These are phyloP conservation scores for Globisporangium irregulare DNA, from an alignment of 352 stramenopile genomes.

Conservation along the genomic window DNA sequence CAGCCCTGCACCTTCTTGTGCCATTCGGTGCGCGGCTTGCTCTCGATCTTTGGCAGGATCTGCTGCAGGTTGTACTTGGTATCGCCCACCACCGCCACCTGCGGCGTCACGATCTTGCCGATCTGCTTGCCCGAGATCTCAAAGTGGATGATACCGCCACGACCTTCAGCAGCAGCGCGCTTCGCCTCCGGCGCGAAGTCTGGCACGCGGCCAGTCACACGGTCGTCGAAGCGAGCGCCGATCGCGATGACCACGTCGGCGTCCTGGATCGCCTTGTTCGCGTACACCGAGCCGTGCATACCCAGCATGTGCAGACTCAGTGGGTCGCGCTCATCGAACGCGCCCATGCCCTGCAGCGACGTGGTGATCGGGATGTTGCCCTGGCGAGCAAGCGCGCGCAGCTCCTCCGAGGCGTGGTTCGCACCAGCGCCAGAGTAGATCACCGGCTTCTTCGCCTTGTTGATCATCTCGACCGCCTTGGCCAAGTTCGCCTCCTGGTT, in stretches of 20 bases:
- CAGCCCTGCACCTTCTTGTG: slow-evolving; percentile 89
- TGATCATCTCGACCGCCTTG: slow-evolving; percentile 85
- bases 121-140: slow-evolving; percentile 91
- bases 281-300: slow-evolving; percentile 96
- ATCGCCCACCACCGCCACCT: slow-evolving; percentile 69
- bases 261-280: slow-evolving; percentile 96
- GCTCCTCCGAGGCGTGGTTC: slow-evolving; percentile 85
- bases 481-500: slow-evolving; percentile 79
- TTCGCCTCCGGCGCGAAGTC: slow-evolving; percentile 93
- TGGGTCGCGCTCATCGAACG: slow-evolving; percentile 92
- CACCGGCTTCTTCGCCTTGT: slow-evolving; percentile 92
- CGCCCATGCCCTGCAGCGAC: slow-evolving; percentile 92
- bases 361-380: slow-evolving; percentile 95
- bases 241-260: slow-evolving; percentile 93
- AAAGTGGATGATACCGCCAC: slow-evolving; percentile 95
- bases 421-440: slow-evolving; percentile 94
- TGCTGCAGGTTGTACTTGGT: slow-evolving; percentile 92
- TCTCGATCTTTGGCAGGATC: slow-evolving; percentile 78
- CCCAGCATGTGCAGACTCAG: slow-evolving; percentile 96
- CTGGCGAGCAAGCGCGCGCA: slow-evolving; percentile 88
- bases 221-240: slow-evolving; percentile 95
- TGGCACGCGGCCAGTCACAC: slow-evolving; percentile 91
- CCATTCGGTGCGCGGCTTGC: slow-evolving; percentile 87
- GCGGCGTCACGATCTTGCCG: slow-evolving; percentile 84
- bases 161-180: slow-evolving; percentile 87